Evolutionary conservation across 305 asterid genomes (phyloP).

Genomic region (Caryopteris hybrid): DNA sequence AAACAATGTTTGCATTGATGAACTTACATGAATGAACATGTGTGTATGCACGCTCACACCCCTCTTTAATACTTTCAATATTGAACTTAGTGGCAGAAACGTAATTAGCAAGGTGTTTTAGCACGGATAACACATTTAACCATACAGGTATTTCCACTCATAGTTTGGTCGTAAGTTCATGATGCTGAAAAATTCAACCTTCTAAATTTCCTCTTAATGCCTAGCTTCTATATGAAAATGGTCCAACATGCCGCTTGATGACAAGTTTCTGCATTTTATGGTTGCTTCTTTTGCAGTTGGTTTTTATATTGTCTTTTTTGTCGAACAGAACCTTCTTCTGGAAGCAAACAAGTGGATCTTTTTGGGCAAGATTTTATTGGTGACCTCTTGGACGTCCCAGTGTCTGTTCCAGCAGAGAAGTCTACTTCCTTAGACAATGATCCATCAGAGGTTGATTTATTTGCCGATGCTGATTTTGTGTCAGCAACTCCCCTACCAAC

Average conservation of each 20-base stretch:
- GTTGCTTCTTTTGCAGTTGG: background rate
- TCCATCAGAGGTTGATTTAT: constrained; percentile 76
- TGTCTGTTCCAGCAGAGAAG: constrained; percentile 38
- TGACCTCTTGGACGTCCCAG: constrained; percentile 72
- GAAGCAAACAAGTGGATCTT: constrained; percentile 69
- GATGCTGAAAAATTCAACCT: background rate
- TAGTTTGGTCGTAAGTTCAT: background rate
- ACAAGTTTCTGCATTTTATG: background rate
- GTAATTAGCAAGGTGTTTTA: background rate
- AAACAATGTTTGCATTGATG: constrained; percentile 4
- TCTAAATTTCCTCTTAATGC: background rate
- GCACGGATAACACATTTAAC: background rate
- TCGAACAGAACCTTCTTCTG: constrained; percentile 64
- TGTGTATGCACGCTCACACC: background rate
- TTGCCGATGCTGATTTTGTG: constrained; percentile 88
- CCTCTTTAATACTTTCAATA: background rate
- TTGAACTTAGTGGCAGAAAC: background rate
- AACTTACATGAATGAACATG: background rate
- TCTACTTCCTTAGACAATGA: constrained; percentile 35
- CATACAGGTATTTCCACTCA: background rate
- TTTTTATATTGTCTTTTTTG: constrained; percentile 17
- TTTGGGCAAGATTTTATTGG: constrained; percentile 72
- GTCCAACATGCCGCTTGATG: background rate
- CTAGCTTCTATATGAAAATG: background rate
- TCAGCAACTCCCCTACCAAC: constrained; percentile 59